A percentile compares a stretch with the other conserved stretches of the same genome.
These are phyloP conservation scores for Salvia miltiorrhiza DNA, from an alignment of 257 asterid species.

Conservation along the genomic window DNA sequence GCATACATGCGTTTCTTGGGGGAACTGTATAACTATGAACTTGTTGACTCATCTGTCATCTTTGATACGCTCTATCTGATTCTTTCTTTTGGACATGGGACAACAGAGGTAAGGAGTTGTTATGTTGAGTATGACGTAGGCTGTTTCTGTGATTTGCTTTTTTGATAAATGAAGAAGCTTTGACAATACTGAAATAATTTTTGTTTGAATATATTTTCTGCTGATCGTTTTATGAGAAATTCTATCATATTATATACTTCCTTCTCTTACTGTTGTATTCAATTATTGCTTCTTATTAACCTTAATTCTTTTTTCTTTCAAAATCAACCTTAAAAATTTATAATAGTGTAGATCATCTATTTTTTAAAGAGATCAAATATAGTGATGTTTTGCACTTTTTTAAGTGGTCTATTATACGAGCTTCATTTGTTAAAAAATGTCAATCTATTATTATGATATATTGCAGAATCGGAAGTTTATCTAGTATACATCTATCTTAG, in stretches of 20 bases:
- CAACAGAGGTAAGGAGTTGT: slow-evolving; percentile 63
- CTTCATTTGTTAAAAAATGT: not conserved
- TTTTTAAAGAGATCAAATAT: not conserved
- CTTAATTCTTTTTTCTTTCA: no score
- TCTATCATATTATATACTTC: not conserved
- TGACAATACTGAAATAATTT: not conserved
- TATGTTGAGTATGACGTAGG: not conserved
- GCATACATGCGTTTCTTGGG: slow-evolving; percentile 96
- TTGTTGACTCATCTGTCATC: slow-evolving; percentile 91
- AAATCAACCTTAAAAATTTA: not conserved
- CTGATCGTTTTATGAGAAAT: not conserved
- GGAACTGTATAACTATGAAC: slow-evolving; percentile 93
- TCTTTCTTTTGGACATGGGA: slow-evolving; percentile 85
- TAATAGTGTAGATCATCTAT: not conserved
- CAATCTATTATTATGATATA: not conserved
- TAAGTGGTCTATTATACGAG: not conserved
- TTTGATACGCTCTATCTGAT: slow-evolving; percentile 86
- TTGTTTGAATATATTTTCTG: not conserved
- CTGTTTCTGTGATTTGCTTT: slow-evolving; percentile 14
- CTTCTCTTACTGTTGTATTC: not conserved
- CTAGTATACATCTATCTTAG: no score
- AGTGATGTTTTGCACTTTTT: not conserved
- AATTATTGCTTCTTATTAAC: not conserved
- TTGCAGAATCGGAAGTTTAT: not conserved
- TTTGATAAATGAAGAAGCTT: slow-evolving; percentile 16